Percentiles rank a stretch among this genome's conserved stretches.
These are phyloP conservation scores for Cercospora sp. DNA, from an alignment of 2,329 filamentous ascomycete genomes.

Conservation along the genomic window DNA sequence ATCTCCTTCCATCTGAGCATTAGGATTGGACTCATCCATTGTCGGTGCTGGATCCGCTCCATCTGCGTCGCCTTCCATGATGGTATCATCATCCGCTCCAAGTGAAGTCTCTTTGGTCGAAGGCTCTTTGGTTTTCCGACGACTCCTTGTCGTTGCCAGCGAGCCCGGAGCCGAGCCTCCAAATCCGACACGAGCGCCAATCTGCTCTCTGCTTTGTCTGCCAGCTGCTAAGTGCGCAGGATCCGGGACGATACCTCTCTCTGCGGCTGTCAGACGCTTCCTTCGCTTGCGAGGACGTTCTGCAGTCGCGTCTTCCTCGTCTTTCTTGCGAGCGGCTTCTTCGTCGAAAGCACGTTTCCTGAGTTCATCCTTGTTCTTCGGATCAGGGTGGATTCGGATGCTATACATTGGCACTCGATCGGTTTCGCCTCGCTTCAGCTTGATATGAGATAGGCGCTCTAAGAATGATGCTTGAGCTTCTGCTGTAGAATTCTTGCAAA, in stretches of 20 bases:
- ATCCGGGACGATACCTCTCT: conserved; percentile 7
- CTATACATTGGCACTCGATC: conserved; percentile 36
- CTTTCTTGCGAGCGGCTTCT: conserved; percentile 19
- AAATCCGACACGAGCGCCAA: conserved; percentile 14
- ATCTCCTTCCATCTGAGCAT: background rate
- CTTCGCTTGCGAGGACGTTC: conserved; percentile 17
- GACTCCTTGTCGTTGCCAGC: background rate
- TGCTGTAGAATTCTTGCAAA: conserved; percentile 22
- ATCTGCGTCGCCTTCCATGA: background rate
- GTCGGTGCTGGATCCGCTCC: background rate
- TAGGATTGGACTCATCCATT: background rate
- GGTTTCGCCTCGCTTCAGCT: conserved; percentile 44
- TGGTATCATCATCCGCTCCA: background rate
- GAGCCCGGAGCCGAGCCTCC: conserved; percentile 4
- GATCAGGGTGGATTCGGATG: conserved; percentile 31
- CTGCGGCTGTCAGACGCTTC: conserved; percentile 18
- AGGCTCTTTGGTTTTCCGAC: background rate
- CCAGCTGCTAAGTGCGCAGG: background rate
- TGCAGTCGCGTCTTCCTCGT: conserved; percentile 6
- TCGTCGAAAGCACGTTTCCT: conserved; percentile 16
- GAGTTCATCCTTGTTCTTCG: conserved; percentile 27
- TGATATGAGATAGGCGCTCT: conserved; percentile 43
- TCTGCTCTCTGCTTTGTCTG: background rate
- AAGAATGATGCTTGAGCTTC: conserved; percentile 43
- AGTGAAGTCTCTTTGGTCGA: background rate